Conservation (phyloP, 2,329 filamentous ascomycete genomes). For the Rutstroemia sydowiana region DNA sequence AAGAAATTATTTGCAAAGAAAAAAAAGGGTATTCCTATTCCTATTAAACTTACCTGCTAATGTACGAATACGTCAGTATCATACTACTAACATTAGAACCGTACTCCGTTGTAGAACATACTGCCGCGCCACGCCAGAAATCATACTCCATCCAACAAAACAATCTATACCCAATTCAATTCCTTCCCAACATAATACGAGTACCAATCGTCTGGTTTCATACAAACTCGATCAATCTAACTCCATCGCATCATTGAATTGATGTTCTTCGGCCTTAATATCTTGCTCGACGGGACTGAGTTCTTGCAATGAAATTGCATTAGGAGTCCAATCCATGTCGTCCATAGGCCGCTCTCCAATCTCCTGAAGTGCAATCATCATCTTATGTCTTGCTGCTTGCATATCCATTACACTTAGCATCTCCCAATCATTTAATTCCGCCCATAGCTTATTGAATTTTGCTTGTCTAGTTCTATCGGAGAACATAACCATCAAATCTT, state of each 20-base stretch:
- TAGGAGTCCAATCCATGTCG: slow-evolving; percentile 31
- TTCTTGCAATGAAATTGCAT: slow-evolving; percentile 24
- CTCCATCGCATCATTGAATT: slow-evolving; percentile 23
- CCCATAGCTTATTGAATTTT: slow-evolving; percentile 23
- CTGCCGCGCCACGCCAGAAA: no score
- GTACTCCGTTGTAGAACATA: no score
- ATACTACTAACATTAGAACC: no score
- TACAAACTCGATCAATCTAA: slow-evolving; percentile 16
- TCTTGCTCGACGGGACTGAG: slow-evolving; percentile 7
- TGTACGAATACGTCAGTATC: not conserved
- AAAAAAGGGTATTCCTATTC: slow-evolving; percentile 7
- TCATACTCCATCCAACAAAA: not conserved
- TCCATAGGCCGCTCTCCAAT: slow-evolving; percentile 26
- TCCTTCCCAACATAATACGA: not conserved
- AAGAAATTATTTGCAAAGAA: not conserved
- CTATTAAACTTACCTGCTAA: not conserved
- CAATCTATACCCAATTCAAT: not conserved
- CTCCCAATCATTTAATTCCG: slow-evolving; percentile 25
- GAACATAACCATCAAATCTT: slow-evolving; percentile 27
- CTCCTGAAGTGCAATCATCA: slow-evolving; percentile 23
- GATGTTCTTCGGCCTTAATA: slow-evolving; percentile 3
- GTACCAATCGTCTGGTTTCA: not conserved
- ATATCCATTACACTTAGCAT: slow-evolving; percentile 10
- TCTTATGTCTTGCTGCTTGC: slow-evolving; percentile 16
- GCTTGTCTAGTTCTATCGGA: slow-evolving; percentile 21